Conservation (phyloP, 106 monocot genomes). For the Dendrobium nobile region DNA sequence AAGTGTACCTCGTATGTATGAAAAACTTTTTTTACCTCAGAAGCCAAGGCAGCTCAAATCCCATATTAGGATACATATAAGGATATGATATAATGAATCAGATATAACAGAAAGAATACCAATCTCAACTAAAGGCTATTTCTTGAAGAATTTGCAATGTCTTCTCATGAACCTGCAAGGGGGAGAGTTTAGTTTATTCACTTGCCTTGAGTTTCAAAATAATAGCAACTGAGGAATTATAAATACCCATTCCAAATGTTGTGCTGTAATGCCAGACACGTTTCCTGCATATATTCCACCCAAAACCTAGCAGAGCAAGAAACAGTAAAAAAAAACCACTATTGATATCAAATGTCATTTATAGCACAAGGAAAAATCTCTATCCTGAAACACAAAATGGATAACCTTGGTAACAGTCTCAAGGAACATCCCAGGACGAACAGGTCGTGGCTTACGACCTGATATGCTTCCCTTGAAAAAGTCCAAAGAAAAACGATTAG, state of each 20-base stretch:
- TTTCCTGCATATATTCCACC: constrained; percentile 85
- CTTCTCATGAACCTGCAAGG: constrained; percentile 72
- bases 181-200: background rate
- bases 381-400: background rate
- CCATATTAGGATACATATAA: too few species aligned
- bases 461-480: constrained; percentile 46
- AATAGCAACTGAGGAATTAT: background rate
- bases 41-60: background rate
- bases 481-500: background rate
- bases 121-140: constrained; percentile 44
- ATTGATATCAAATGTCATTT: background rate
- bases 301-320: constrained; percentile 41
- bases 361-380: too few species aligned
- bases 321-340: background rate
- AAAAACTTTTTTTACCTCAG: too few species aligned
- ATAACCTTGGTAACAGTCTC: constrained; percentile 43
- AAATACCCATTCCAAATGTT: constrained; percentile 95
- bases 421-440: constrained; percentile 77
- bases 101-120: background rate
- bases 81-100: too few species aligned
- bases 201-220: background rate
- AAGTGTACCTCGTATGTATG: too few species aligned
- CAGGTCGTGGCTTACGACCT: constrained; percentile 56
- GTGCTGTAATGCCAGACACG: constrained; percentile 77
- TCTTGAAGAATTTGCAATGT: constrained; percentile 92